Base-by-base conservation (phyloP, 768 basidiomycete species). In the Boletus sensibilis region DNA sequence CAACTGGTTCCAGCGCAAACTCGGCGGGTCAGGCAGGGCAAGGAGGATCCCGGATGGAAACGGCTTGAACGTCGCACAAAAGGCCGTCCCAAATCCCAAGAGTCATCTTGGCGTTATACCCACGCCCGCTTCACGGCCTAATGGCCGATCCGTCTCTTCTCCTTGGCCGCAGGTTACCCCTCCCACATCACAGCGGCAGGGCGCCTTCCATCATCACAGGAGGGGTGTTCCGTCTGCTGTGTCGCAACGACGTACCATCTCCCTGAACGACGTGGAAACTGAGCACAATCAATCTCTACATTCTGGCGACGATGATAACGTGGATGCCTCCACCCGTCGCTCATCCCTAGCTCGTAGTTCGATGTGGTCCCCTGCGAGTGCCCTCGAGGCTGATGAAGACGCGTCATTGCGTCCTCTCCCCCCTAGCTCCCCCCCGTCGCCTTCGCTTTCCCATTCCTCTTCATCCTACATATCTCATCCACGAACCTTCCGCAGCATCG, bases 401-500 rank as follows among this genome's bases (percentile, higher is more conserved):
- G 96, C 96, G 11, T 96, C 93, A 37, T 72, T 97, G 16, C 84
- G 94, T 31, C 94, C 94, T 4, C 73, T 98, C 35, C 91, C 94
- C 23, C 96, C 96, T 5, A 93, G 89, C 62, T 79, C 85, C 5
- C 91, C 92, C 12, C 90, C 89, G 12, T 94, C 92, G 0, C 93
- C 93, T 5, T 88, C 91, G 0, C 91, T 88, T 4, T 93, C 90
- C 3, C 84, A 82, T 52, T 92, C 87, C 3, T 92, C 90, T 2
- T 90, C 90, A 0, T 91, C 90, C 1, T 88, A 91, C 71, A 80
- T 92, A 27, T 92, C 92, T 6, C 82, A 90, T 63, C 82, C 90
- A 16, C 82, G 86, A 52, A 92, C 90, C 0, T 92, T 93, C 72
- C 81, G 83, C 64, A 91, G 89, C 66, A 86, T 88, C 65, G 84